Base-by-base conservation (phyloP, 805 yeast species). In the Metschnikowia dekortorum region DNA sequence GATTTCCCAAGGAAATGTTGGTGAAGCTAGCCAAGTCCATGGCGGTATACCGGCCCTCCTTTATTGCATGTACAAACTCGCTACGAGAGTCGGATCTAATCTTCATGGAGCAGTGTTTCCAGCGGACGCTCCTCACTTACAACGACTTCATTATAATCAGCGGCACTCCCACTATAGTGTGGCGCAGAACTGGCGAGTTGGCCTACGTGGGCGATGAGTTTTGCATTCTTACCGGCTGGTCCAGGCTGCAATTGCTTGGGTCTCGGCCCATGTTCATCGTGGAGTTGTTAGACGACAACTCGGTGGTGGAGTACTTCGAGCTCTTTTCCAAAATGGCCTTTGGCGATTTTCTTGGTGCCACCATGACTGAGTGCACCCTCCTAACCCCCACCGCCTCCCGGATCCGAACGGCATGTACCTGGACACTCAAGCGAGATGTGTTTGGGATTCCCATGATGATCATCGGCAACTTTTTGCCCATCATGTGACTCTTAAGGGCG, bases 391-490 rank as follows among this genome's bases (percentile, higher is more conserved):
- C 77, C 5, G 71, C 73, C 28, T 75, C 75, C 11, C 79, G 80
- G 49, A 79, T 92, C 43, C 75, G 85, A 46, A 88, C 97, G 0
- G 82, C 89, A 30, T 85, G 96, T 60, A 84, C 87, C 60, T 89
- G 97, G 96, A 94, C 98, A 0, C 71, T 94, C 56, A 90, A 91
- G 63, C 75, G 97, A 64, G 98, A 92, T 64, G 95, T 92, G 14
- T 92, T 94, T 69, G 97, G 97, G 8, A 85, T 92, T 47, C 99
- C 99, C 13, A 85, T 94, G 89, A 91, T 92, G 96, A 85, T 94
- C 22, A 80, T 92, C 33, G 98, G 97, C 14, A 94, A 89, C 63
- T 92, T 92, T 64, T 73, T 92, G 59, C 98, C 97, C 0, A 84
- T 89, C 36, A 13, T 33, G 16, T 33, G 16, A 6, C 13, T n/a